phyloP scores from a whole-genome alignment of 2,329 filamentous ascomycete species.

The Cladorrhinum sp. region DNA sequence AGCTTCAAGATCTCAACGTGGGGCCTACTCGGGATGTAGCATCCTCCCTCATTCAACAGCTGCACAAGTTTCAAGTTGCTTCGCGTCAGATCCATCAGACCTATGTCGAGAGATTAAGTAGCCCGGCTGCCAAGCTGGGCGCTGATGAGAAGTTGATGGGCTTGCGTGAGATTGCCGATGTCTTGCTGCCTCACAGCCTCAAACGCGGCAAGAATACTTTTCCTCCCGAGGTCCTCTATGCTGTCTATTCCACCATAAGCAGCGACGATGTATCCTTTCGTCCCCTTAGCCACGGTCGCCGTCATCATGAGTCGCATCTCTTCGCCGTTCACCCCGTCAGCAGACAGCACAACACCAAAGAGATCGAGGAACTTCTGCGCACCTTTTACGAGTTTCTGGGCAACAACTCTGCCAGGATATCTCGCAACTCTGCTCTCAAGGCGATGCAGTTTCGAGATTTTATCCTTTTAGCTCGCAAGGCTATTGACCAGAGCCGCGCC shows the following conservation, averaged over 20 bases:
- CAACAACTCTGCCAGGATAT: slow-evolving; percentile 1
- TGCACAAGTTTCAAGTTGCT: slow-evolving; percentile 44
- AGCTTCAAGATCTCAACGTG: slow-evolving; percentile 39
- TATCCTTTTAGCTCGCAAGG: slow-evolving; percentile 44
- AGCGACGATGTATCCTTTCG: slow-evolving; percentile 61
- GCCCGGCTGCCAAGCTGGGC: slow-evolving; percentile 42
- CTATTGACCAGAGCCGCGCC: slow-evolving; percentile 52
- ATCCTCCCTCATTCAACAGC: slow-evolving; percentile 43
- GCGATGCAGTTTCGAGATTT: slow-evolving; percentile 42
- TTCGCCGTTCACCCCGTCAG: slow-evolving; percentile 60
- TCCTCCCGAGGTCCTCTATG: slow-evolving; percentile 56
- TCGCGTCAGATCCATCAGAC: slow-evolving; percentile 46
- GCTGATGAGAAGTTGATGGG: slow-evolving; percentile 45
- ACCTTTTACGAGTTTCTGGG: slow-evolving; percentile 45
- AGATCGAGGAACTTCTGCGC: slow-evolving; percentile 52
- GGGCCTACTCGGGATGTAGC: slow-evolving; percentile 45
- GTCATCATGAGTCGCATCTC: slow-evolving; percentile 51
- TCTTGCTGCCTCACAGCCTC: slow-evolving; percentile 30
- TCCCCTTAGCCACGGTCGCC: slow-evolving; percentile 44
- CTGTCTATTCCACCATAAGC: slow-evolving; percentile 64
- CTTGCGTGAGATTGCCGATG: slow-evolving; percentile 49
- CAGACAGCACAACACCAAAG: slow-evolving; percentile 51
- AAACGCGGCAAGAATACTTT: slow-evolving; percentile 39
- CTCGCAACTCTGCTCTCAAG: slow-evolving; percentile 28
- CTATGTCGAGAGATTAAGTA: slow-evolving; percentile 48